Evolutionary conservation across 257 asterid genomes (phyloP).

Genomic region (Lycium barbarum): DNA sequence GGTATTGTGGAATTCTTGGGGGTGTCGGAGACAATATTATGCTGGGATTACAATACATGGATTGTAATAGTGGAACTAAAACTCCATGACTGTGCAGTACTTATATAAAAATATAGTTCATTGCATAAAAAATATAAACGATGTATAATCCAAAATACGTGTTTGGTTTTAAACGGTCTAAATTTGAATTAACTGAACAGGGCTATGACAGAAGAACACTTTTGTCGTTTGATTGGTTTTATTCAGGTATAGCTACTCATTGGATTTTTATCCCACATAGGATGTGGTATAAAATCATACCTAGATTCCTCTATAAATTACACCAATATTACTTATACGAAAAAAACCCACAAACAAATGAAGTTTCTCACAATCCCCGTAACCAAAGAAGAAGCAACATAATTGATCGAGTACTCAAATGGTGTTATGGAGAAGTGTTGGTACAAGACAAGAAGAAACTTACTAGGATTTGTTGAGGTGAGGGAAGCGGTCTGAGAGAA

Average conservation of each 20-base stretch:
- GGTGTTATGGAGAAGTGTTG: not conserved
- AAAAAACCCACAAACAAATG: not conserved
- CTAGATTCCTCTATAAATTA: not conserved
- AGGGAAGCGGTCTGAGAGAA: slow-evolving; percentile 70
- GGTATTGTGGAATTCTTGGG: not conserved
- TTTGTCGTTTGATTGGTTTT: not conserved
- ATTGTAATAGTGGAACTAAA: not conserved
- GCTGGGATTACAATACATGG: not conserved
- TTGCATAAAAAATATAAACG: not conserved
- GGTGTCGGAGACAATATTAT: not conserved
- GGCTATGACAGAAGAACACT: not conserved
- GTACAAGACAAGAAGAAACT: slow-evolving; percentile 35
- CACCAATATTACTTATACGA: not conserved
- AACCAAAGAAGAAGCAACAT: not conserved
- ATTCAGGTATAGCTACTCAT: not conserved
- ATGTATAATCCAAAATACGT: not conserved
- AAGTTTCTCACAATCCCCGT: not conserved
- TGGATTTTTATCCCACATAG: not conserved
- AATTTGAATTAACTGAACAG: not conserved
- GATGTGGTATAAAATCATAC: not conserved
- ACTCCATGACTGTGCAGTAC: not conserved
- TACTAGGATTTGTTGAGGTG: slow-evolving; percentile 73
- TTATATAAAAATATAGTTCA: not conserved
- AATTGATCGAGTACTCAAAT: not conserved
- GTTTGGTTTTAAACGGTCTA: not conserved